A percentile compares a stretch with the other conserved stretches of the same genome.
Conservation (phyloP, 2,329 filamentous ascomycete genomes). For the Geoglossum cookeanum region DNA sequence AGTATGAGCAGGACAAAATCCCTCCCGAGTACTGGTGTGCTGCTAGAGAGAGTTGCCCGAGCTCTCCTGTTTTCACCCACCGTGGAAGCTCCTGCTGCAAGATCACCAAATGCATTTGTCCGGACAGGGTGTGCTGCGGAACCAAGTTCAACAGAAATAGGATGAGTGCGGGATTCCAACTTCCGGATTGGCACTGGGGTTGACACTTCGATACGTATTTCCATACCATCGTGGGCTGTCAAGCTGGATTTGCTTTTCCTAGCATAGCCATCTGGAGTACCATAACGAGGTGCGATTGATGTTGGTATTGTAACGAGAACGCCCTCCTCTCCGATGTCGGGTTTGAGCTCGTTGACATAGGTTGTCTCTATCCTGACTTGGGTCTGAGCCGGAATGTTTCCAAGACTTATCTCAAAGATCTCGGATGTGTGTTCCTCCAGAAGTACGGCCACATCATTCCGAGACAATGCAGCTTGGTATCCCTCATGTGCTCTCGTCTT, state of each 20-base stretch:
- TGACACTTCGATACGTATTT: slow-evolving; percentile 4
- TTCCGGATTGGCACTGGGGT: background rate
- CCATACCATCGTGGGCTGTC: background rate
- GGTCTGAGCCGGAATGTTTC: slow-evolving; percentile 7
- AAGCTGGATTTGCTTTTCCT: too few relatives aligned
- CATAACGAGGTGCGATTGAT: slow-evolving; percentile 10
- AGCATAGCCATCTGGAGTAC: background rate
- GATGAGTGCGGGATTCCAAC: slow-evolving; percentile 4
- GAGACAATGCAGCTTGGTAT: slow-evolving; percentile 6
- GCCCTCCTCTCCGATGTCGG: slow-evolving; percentile 5
- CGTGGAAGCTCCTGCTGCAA: too few relatives aligned
- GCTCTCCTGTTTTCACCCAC: background rate
- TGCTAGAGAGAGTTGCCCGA: slow-evolving; percentile 3
- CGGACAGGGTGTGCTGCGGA: background rate
- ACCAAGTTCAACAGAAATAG: slow-evolving; percentile 7
- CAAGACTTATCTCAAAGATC: slow-evolving; percentile 8
- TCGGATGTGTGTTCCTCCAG: slow-evolving; percentile 10
- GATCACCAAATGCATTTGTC: too few relatives aligned
- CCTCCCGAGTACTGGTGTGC: background rate
- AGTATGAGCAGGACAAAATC: slow-evolving; percentile 8
- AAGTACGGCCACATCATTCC: slow-evolving; percentile 4
- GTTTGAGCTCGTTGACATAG: slow-evolving; percentile 9
- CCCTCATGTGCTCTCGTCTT: background rate
- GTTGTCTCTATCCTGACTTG: slow-evolving; percentile 7
- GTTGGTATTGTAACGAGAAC: slow-evolving; percentile 8